Conservation (phyloP, 192 early-diverging fungal genomes). For the Backusella macrospora region DNA sequence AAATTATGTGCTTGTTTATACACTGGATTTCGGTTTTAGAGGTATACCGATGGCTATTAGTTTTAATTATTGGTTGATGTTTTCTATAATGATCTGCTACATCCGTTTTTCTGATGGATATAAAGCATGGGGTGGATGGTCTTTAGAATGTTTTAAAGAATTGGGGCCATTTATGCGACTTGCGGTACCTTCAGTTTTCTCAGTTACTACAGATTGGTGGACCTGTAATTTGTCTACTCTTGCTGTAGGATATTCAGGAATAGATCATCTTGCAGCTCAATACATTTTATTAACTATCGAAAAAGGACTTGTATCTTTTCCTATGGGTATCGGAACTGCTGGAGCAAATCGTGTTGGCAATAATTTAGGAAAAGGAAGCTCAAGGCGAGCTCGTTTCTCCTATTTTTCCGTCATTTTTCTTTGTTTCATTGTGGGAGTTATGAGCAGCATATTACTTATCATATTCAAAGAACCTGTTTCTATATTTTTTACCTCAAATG, state of each 20-base stretch:
- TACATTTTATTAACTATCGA: conserved; percentile 76
- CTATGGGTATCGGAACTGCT: conserved; percentile 78
- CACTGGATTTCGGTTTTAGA: conserved; percentile 79
- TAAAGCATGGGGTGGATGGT: conserved; percentile 85
- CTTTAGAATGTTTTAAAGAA: conserved; percentile 62
- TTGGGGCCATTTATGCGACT: conserved; percentile 64
- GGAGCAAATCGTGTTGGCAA: conserved; percentile 82
- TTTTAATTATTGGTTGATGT: conserved; percentile 75
- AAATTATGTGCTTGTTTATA: conserved; percentile 83
- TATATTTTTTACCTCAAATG: conserved; percentile 62
- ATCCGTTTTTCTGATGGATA: conserved; percentile 62
- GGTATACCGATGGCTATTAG: conserved; percentile 83
- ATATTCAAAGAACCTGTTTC: neutral
- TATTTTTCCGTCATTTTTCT: conserved; percentile 53
- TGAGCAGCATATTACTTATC: conserved; percentile 52
- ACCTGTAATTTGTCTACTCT: conserved; percentile 71
- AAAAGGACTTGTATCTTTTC: conserved; percentile 69
- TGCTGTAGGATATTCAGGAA: conserved; percentile 68
- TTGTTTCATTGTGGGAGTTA: conserved; percentile 46
- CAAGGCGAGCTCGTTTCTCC: conserved; percentile 56
- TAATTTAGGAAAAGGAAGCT: conserved; percentile 61
- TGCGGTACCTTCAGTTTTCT: conserved; percentile 76
- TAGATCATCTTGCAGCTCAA: conserved; percentile 79
- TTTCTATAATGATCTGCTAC: conserved; percentile 68
- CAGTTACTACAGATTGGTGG: conserved; percentile 79